Percentiles rank a stretch among this genome's conserved stretches.
phyloP scores from a whole-genome alignment of 768 basidiomycete species.

The Pholiota microspora region DNA sequence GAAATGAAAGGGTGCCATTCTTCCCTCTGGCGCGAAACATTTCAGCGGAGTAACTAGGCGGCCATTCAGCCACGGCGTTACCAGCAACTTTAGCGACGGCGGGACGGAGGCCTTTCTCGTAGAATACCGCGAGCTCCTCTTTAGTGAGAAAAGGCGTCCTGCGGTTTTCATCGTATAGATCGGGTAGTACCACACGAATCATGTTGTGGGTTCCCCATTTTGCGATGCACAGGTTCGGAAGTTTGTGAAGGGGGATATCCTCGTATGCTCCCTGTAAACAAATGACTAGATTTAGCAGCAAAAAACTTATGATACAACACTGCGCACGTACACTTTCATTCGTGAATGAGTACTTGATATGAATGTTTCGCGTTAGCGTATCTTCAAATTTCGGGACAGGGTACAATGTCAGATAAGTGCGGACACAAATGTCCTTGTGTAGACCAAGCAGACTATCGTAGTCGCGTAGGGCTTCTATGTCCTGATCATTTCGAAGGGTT shows the following conservation, averaged over 20 bases:
- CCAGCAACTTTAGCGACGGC: constrained; percentile 4
- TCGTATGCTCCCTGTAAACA: background rate
- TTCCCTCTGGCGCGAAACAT: constrained; percentile 18
- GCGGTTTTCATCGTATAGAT: constrained; percentile 8
- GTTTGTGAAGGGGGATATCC: constrained; percentile 10
- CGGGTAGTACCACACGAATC: constrained; percentile 23
- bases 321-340: background rate
- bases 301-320: background rate
- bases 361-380: constrained; percentile 16
- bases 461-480: constrained; percentile 8
- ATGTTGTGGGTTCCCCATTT: constrained; percentile 14
- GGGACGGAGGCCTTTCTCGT: constrained; percentile 21
- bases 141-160: constrained; percentile 2
- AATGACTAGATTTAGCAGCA: background rate
- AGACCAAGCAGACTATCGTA: constrained; percentile 24
- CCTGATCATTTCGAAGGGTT: background rate
- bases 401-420: constrained; percentile 7
- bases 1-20: constrained; percentile 12
- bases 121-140: constrained; percentile 13
- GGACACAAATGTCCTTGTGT: constrained; percentile 9
- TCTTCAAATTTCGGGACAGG: constrained; percentile 15
- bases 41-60: constrained; percentile 17
- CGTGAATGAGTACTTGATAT: constrained; percentile 13
- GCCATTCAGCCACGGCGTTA: constrained; percentile 19
- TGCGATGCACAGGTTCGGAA: constrained; percentile 23